A percentile compares a stretch with the other conserved stretches of the same genome.
Evolutionary conservation across 192 early-diverging fungal genomes (phyloP).

Genomic region (Backusella liffmaniae): DNA sequence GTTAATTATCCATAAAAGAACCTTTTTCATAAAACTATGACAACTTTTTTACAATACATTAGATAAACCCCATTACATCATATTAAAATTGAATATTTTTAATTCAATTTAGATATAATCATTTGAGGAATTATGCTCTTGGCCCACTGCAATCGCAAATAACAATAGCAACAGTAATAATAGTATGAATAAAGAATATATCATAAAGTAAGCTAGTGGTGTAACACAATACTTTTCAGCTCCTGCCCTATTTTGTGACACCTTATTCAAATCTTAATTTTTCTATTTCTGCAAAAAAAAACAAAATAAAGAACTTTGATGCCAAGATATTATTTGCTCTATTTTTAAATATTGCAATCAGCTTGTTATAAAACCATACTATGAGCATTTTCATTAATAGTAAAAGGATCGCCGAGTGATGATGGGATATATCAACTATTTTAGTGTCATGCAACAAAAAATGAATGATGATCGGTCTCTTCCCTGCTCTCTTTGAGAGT

Average conservation of each 20-base stretch:
- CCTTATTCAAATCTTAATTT: neutral
- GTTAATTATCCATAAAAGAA: neutral
- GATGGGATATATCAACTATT: neutral
- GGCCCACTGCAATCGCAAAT: neutral
- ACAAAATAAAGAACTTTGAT: neutral
- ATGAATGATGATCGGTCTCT: neutral
- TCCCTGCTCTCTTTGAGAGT: neutral
- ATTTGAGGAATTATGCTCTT: neutral
- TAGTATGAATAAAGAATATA: neutral
- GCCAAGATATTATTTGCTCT: neutral
- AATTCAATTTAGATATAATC: too few species aligned
- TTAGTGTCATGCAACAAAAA: neutral
- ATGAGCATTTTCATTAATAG: neutral
- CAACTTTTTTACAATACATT: neutral
- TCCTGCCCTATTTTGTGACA: neutral
- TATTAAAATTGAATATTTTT: too few species aligned
- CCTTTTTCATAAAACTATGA: neutral
- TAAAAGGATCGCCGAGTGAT: neutral
- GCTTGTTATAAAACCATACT: neutral
- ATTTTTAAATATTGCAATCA: neutral
- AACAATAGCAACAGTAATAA: neutral
- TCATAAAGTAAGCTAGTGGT: neutral
- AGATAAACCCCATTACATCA: neutral
- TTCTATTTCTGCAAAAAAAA: neutral
- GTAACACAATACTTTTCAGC: neutral